A percentile compares a stretch with the other conserved stretches of the same genome.
phyloP scores from a whole-genome alignment of 1,139 yeast species.

The Hansenula anomala region DNA sequence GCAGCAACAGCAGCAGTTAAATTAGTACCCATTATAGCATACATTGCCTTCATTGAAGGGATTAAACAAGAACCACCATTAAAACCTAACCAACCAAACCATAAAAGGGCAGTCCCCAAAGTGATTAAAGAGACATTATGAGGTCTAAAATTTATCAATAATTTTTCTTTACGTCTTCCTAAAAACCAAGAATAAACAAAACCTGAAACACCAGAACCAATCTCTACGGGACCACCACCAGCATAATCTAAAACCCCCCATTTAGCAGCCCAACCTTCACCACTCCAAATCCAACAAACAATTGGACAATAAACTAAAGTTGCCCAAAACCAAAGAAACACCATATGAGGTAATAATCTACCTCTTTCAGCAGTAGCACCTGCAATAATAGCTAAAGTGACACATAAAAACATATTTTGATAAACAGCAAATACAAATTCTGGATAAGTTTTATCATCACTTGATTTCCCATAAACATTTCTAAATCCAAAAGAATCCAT shows the following conservation, averaged over 20 bases:
- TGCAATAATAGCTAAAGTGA: conserved; percentile 84
- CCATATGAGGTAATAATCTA: conserved; percentile 76
- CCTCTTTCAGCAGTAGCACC: conserved; percentile 98
- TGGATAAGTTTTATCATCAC: conserved; percentile 51
- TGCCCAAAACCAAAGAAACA: conserved; percentile 83
- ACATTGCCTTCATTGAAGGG: conserved; percentile 45
- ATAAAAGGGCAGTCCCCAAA: conserved; percentile 64
- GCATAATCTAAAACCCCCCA: conserved; percentile 96
- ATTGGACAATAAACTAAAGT: conserved; percentile 91
- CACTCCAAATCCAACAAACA: conserved; percentile 92
- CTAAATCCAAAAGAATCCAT: conserved; percentile 77
- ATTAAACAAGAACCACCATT: conserved; percentile 76
- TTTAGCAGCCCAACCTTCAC: conserved; percentile 86
- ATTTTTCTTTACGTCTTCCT: conserved; percentile 79
- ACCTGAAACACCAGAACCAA: conserved; percentile 86
- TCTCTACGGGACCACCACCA: conserved; percentile 97
- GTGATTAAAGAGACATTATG: conserved; percentile 82
- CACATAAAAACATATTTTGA: conserved; percentile 89
- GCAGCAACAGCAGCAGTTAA: conserved; percentile 90
- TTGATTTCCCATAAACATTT: conserved; percentile 52
- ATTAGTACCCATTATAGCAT: conserved; percentile 88
- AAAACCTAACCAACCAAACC: conserved; percentile 89
- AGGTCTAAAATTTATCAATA: conserved; percentile 87
- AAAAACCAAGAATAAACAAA: conserved; percentile 79
- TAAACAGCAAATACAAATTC: conserved; percentile 80